Conservation (phyloP, 768 basidiomycete species). For the Clitopilus hobsonii region DNA sequence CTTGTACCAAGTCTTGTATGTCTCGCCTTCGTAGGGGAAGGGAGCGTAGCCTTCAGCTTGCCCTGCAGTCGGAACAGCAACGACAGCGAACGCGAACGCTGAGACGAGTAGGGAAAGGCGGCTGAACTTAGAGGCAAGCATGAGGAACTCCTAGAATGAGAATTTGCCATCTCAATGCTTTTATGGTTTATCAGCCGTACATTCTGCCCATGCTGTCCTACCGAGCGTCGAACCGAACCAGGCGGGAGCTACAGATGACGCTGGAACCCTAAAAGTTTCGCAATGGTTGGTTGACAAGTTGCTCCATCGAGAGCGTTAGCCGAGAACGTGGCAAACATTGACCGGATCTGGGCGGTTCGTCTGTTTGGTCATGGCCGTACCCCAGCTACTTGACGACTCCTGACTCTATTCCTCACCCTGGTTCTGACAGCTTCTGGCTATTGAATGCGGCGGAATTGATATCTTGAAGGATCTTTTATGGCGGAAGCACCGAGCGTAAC, state of each 20-base stretch:
- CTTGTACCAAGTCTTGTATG: slow-evolving; percentile 14
- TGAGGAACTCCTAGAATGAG: neutral
- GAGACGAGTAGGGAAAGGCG: neutral
- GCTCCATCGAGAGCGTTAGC: neutral
- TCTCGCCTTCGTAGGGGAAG: slow-evolving; percentile 9
- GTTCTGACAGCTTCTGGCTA: too few species aligned
- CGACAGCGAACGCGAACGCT: neutral
- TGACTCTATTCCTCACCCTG: neutral
- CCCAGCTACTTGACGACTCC: neutral
- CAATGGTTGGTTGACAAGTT: neutral
- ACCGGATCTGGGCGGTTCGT: neutral
- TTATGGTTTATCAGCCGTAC: too few species aligned
- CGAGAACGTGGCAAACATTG: neutral
- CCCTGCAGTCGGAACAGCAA: neutral
- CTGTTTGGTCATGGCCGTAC: neutral
- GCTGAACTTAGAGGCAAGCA: neutral
- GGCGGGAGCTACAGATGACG: neutral
- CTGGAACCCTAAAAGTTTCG: too few species aligned
- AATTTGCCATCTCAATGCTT: too few species aligned
- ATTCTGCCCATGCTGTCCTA: too few species aligned
- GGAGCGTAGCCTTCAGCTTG: neutral
- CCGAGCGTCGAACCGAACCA: neutral
- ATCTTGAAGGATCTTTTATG: too few species aligned
- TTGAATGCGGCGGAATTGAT: neutral
- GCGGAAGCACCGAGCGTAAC: neutral